A percentile compares a stretch with the other conserved stretches of the same genome.
Conservation (phyloP, 805 yeast species). For the Kazachstania taianensis region DNA sequence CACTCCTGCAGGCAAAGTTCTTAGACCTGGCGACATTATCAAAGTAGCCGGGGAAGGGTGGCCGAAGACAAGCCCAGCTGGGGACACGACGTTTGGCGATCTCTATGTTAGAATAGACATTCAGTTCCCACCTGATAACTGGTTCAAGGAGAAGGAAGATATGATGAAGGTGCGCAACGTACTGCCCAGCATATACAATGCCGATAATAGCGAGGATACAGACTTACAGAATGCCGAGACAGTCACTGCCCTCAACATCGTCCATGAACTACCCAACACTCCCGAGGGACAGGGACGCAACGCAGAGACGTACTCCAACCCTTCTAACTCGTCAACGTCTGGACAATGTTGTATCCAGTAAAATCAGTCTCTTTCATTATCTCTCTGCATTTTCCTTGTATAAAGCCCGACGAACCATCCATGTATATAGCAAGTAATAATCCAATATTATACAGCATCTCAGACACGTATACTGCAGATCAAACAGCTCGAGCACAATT, state of each 20-base stretch:
- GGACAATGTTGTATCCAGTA: no score
- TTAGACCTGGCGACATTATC: conserved; percentile 65
- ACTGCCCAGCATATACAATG: conserved; percentile 34
- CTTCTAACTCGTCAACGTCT: no score
- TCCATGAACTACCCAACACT: conserved; percentile 9
- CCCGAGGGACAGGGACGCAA: not conserved
- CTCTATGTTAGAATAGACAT: conserved; percentile 60
- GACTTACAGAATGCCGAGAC: conserved; percentile 25
- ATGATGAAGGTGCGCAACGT: conserved; percentile 41
- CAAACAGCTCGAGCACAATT: no score
- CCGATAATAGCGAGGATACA: conserved; percentile 1
- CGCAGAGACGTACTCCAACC: no score
- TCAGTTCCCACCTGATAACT: conserved; percentile 74
- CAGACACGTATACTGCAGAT: no score
- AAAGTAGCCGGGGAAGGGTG: conserved; percentile 69
- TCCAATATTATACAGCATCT: no score
- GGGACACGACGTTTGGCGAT: conserved; percentile 43
- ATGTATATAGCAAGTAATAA: no score
- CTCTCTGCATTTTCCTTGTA: no score
- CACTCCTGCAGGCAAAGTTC: conserved; percentile 68
- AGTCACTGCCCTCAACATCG: conserved; percentile 20
- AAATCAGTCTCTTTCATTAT: no score
- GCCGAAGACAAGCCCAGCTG: conserved; percentile 42
- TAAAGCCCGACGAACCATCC: no score
- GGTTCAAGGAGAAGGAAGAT: conserved; percentile 73